These are phyloP conservation scores for Silybum marianum DNA, from an alignment of 129 eudicot genomes.

Conservation along the genomic window DNA sequence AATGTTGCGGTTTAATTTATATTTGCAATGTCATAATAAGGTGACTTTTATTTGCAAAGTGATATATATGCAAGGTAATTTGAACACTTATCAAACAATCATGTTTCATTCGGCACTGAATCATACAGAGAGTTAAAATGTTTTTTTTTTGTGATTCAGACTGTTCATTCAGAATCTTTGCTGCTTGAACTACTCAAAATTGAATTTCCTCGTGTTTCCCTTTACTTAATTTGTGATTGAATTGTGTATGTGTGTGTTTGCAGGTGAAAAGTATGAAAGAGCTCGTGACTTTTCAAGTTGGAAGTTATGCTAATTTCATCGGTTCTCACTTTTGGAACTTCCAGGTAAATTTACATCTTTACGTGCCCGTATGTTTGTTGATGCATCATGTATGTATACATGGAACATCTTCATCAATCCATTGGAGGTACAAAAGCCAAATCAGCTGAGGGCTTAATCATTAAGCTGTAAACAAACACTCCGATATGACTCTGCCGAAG, in stretches of 20 bases:
- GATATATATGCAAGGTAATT: not conserved
- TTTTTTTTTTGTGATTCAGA: too few species aligned
- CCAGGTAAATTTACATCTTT: conserved; percentile 52
- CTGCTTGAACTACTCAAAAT: not conserved
- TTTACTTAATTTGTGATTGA: not conserved
- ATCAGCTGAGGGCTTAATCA: not conserved
- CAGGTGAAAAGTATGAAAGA: conserved; percentile 60
- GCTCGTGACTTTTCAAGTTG: conserved; percentile 75
- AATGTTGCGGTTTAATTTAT: not conserved
- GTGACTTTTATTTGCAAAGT: not conserved
- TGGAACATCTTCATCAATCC: not conserved
- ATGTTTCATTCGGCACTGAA: not conserved
- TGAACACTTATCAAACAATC: not conserved
- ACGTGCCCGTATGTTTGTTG: not conserved
- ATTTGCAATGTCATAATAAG: not conserved
- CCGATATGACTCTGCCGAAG: too few species aligned
- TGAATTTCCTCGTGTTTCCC: not conserved
- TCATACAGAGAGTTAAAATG: not conserved
- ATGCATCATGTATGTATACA: conserved; percentile 5
- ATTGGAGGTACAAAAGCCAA: not conserved
- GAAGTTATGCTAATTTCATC: conserved; percentile 76
- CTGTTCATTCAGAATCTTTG: not conserved
- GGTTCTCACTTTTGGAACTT: conserved; percentile 99
- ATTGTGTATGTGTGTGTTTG: not conserved
- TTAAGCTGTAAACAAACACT: too few species aligned